Evolutionary conservation across 495 filamentous ascomycete genomes (phyloP).

Genomic region (Podospora comata): DNA sequence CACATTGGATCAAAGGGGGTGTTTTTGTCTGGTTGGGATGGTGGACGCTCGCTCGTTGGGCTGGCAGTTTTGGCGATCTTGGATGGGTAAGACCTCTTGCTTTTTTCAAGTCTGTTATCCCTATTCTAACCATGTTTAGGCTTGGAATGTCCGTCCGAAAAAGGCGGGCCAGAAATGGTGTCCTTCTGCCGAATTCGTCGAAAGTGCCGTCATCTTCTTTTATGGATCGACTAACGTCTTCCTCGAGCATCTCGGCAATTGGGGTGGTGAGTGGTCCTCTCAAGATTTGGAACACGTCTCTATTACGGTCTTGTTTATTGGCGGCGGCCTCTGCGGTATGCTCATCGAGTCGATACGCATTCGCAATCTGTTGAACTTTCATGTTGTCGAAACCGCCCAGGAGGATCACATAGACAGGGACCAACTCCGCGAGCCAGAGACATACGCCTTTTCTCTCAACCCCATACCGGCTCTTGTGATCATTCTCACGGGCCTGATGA

Average conservation of each 20-base stretch:
- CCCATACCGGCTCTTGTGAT: slow-evolving; percentile 86
- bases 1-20: slow-evolving; percentile 95
- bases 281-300: slow-evolving; percentile 89
- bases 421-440: slow-evolving; percentile 56
- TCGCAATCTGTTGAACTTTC: slow-evolving; percentile 67
- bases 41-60: slow-evolving; percentile 83
- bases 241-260: slow-evolving; percentile 77
- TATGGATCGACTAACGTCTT: slow-evolving; percentile 92
- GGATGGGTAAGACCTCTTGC: slow-evolving; percentile 63
- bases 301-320: slow-evolving; percentile 91
- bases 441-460: slow-evolving; percentile 77
- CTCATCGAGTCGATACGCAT: slow-evolving; percentile 77
- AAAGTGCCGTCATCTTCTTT: slow-evolving; percentile 81
- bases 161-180: slow-evolving; percentile 59
- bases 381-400: slow-evolving; percentile 44
- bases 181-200: slow-evolving; percentile 83
- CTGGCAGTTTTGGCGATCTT: slow-evolving; percentile 84
- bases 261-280: slow-evolving; percentile 67
- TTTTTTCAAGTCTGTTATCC: background rate
- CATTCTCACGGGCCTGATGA: slow-evolving; percentile 84
- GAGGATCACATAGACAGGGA: slow-evolving; percentile 43
- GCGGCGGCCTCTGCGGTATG: slow-evolving; percentile 93
- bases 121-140: slow-evolving; percentile 39
- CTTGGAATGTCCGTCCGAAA: slow-evolving; percentile 84
- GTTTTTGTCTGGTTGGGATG: slow-evolving; percentile 96